Evolutionary conservation across 2,329 filamentous ascomycete genomes (phyloP).

Genomic region (Macroventuria anomochaeta): DNA sequence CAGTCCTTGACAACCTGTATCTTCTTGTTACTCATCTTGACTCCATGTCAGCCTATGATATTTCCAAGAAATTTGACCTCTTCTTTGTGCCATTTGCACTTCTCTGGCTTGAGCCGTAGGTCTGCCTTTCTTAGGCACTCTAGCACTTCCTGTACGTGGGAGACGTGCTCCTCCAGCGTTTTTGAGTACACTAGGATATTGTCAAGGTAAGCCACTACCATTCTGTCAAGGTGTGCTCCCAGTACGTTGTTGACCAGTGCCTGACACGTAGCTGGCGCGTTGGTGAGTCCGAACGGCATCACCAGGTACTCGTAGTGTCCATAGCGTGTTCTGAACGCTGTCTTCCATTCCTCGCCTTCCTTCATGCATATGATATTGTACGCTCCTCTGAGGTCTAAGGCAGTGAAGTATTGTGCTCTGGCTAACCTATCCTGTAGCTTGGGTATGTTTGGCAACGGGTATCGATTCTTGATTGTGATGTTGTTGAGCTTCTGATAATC

Average conservation of each 20-base stretch:
- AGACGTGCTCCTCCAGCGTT: not conserved
- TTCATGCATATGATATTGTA: not conserved
- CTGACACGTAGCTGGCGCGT: conserved; percentile 7
- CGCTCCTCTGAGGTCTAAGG: not conserved
- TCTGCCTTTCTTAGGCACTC: not conserved
- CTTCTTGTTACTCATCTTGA: not conserved
- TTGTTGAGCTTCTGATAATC: not conserved
- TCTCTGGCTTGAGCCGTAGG: not conserved
- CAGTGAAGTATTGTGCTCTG: not conserved
- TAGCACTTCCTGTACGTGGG: not conserved
- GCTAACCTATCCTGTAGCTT: not conserved
- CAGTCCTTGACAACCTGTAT: too few species aligned
- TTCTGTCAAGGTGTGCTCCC: not conserved
- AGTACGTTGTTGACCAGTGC: not conserved
- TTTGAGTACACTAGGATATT: not conserved
- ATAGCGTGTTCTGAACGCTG: conserved; percentile 32
- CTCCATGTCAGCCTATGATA: not conserved
- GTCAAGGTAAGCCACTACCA: not conserved
- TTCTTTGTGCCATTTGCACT: not conserved
- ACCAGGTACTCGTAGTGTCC: conserved; percentile 39
- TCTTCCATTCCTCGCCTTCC: conserved; percentile 42
- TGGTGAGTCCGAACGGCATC: conserved; percentile 38
- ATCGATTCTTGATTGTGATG: not conserved
- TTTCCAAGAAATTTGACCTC: not conserved
- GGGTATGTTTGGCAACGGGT: not conserved